Base-by-base conservation (phyloP, 176 grass and related monocot genomes). In the Lolium perenne region DNA sequence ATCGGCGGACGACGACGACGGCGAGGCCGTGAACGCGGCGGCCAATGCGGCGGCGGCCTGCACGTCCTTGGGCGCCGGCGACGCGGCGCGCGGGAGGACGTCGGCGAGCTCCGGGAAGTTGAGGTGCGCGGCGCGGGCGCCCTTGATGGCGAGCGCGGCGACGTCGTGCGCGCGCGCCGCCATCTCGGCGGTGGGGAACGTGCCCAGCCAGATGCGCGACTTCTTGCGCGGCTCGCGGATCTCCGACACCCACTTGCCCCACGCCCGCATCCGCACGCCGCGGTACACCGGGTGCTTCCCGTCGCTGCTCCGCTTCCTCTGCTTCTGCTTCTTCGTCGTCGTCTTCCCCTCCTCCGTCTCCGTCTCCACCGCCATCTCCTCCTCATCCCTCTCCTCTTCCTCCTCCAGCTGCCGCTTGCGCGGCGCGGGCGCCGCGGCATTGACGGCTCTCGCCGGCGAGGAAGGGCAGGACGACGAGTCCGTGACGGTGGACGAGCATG, bases 241-340 rank as follows among this genome's bases (percentile, higher is more conserved):
- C 92, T 98, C 97, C n/a, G 97, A 95, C 20, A 98, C 97, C 97
- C 97, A 98, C 87, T 98, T 98, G 18, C 97, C 97, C 97, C 97
- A 98, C 78, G 88, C 91, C 23, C 97, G 90, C 97, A 98, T 98
- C 74, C 97, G 88, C 51, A 98, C 97, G 41, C 97, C 97, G 65
- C 92, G 91, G 86, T 90, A 98, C 76, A 81, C 80, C 45, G 92
- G 92, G 86, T 98, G 94, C 83, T 91, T 98, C 43, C 93, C 91
- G 6, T 98, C 96, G 51, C 89, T 98, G 88, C 84, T 91, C 43
- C 96, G 87, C 83, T 92, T 88, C 53, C 84, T 89, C 76, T 77
- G 86, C 73, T 82, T 91, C 60, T 10, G 16, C 54, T 1, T 26
- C 65, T 40, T 69, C 48, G 60, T 38, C 54, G 15, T 20, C 60